Evolutionary conservation across 495 filamentous ascomycete species (phyloP).

Genomic region (Penicillium canescens): DNA sequence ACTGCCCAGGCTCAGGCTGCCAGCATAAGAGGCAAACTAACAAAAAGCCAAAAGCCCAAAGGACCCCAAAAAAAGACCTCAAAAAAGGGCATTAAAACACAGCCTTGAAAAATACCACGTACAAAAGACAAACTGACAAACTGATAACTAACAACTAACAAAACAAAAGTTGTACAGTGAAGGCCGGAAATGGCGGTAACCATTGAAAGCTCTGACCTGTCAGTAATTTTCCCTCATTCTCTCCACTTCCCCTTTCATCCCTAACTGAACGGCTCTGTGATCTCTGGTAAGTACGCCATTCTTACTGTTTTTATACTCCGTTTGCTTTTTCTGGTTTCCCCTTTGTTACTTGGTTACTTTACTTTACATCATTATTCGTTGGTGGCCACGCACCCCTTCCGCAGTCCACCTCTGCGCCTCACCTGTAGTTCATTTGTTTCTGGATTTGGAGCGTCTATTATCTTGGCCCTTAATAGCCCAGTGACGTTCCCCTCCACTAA

Average conservation of each 20-base stretch:
- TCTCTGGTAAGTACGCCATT: slow-evolving; percentile 11
- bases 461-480: slow-evolving; percentile 17
- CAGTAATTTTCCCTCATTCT: slow-evolving; percentile 14
- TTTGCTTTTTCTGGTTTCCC: slow-evolving; percentile 16
- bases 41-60: too few species aligned
- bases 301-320: slow-evolving; percentile 1
- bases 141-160: too few species aligned
- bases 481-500: slow-evolving; percentile 22
- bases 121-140: too few species aligned
- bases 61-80: too few species aligned
- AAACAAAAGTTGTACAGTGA: too few species aligned
- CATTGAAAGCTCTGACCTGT: slow-evolving; percentile 9
- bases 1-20: too few species aligned
- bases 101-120: too few species aligned
- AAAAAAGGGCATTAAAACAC: too few species aligned
- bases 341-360: slow-evolving; percentile 8
- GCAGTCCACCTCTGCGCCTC: slow-evolving; percentile 17
- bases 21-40: too few species aligned
- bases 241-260: slow-evolving; percentile 16
- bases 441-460: slow-evolving; percentile 19
- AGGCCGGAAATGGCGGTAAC: neutral
- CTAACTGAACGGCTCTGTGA: slow-evolving; percentile 15
- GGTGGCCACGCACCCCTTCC: slow-evolving; percentile 43
- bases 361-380: slow-evolving; percentile 12
- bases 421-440: slow-evolving; percentile 22